Percentiles rank a stretch among this genome's conserved stretches.
Evolutionary conservation across 2,329 filamentous ascomycete genomes (phyloP).

Genomic region (Domatiomyces globalis): DNA sequence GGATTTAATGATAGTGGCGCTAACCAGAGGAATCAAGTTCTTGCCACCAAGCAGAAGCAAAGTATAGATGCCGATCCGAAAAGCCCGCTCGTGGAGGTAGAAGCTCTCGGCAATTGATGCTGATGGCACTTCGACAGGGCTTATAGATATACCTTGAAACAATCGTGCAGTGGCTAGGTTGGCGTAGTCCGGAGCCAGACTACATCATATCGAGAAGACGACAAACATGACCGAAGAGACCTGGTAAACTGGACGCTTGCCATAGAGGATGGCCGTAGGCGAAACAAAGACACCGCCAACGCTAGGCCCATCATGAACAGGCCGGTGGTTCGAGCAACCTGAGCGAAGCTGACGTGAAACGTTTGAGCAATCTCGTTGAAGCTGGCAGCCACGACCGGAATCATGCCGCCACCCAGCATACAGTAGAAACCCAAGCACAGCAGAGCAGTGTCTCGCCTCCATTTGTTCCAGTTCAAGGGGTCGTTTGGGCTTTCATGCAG

Average conservation of each 20-base stretch:
- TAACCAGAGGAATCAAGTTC: slow-evolving; percentile 76
- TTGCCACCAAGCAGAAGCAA: slow-evolving; percentile 78
- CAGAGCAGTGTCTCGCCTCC: slow-evolving; percentile 66
- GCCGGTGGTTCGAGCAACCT: slow-evolving; percentile 75
- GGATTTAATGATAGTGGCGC: slow-evolving; percentile 65
- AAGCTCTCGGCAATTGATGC: slow-evolving; percentile 94
- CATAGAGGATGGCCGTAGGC: slow-evolving; percentile 79
- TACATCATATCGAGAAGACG: slow-evolving; percentile 67
- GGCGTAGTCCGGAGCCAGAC: slow-evolving; percentile 62
- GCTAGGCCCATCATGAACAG: slow-evolving; percentile 91
- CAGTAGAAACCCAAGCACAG: slow-evolving; percentile 81
- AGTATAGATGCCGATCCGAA: slow-evolving; percentile 85
- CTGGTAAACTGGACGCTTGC: slow-evolving; percentile 84
- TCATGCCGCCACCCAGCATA: slow-evolving; percentile 86
- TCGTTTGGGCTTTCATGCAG: slow-evolving; percentile 84
- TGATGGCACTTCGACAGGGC: slow-evolving; percentile 82
- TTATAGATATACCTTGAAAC: slow-evolving; percentile 76
- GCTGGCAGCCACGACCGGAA: slow-evolving; percentile 74
- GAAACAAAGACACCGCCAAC: slow-evolving; percentile 71
- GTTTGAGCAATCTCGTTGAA: slow-evolving; percentile 64
- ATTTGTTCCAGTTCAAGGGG: slow-evolving; percentile 77
- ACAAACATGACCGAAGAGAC: slow-evolving; percentile 64
- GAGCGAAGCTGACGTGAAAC: slow-evolving; percentile 52
- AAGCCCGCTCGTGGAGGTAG: slow-evolving; percentile 86
- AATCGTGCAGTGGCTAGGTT: slow-evolving; percentile 71